Conservation (phyloP, 2,329 filamentous ascomycete genomes). For the Alternaria novae-zelandiae region DNA sequence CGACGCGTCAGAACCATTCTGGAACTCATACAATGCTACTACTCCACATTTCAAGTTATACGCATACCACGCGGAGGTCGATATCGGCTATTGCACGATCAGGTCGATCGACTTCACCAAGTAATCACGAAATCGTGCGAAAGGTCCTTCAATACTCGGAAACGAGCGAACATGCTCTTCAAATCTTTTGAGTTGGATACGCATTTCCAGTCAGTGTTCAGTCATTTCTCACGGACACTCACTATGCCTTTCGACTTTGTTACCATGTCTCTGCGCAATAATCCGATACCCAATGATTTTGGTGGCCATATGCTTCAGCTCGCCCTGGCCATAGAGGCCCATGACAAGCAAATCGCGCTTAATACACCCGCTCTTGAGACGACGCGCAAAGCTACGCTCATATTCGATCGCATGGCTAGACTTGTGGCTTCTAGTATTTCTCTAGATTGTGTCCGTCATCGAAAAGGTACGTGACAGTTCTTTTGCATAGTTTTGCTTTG, state of each 20-base stretch:
- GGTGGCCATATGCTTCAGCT: constrained; percentile 59
- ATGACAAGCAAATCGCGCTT: background rate
- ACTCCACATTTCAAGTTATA: constrained; percentile 56
- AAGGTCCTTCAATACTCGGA: constrained; percentile 1
- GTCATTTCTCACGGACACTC: constrained; percentile 56
- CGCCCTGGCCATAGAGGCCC: constrained; percentile 48
- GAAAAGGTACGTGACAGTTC: constrained; percentile 21
- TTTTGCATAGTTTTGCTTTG: too few relatives aligned
- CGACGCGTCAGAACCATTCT: constrained; percentile 15
- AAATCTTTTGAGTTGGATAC: constrained; percentile 55
- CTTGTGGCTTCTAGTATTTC: constrained; percentile 60
- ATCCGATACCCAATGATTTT: constrained; percentile 57
- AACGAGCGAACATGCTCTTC: constrained; percentile 51
- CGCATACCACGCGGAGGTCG: constrained; percentile 55
- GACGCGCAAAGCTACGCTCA: constrained; percentile 50
- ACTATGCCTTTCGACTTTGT: constrained; percentile 61
- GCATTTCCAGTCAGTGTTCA: constrained; percentile 58
- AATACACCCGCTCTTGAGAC: background rate
- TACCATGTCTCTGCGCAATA: constrained; percentile 53
- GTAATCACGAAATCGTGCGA: constrained; percentile 52
- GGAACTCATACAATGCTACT: constrained; percentile 51
- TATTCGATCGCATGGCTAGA: background rate
- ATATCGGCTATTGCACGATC: constrained; percentile 58
- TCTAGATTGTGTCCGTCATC: constrained; percentile 53
- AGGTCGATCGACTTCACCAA: constrained; percentile 55